Evolutionary conservation across 352 stramenopile species (phyloP), one percentile per base, ranked within the genome.

Genomic region (Phytophthora colocasiae): DNA sequence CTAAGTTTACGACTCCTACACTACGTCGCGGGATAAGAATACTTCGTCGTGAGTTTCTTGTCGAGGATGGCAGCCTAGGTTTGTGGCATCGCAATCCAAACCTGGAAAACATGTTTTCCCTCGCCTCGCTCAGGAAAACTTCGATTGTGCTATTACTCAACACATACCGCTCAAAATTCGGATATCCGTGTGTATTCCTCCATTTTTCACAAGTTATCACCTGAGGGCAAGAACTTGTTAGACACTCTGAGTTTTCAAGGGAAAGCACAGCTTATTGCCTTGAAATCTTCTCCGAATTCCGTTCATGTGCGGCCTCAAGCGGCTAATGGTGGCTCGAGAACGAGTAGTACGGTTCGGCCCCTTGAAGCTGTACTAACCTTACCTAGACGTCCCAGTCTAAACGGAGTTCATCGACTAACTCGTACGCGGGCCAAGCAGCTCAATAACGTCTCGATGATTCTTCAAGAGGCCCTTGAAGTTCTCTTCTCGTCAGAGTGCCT

Each of bases 401-500:
- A 41, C n/a, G n/a, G n/a, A 3, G 11, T 12, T 41, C 36, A 17
- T 17, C 4, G 8, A 40, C 0, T 40, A 40, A n/a, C 34, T 40
- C 34, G 12, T 41, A 41, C 36, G 11, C 17, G 12, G 11, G 19
- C 12, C 11, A 41, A 19, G 15, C 36, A 17, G 36, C 15, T 41
- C 12, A 19, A 41, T 17, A 17, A 41, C 15, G 6, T 19, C 1
- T 41, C 36, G 36, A 41, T 2, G 36, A 50, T 45, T 45, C 49
- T 56, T 17, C 32, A 19, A 22, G 32, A 46, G 11, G n/a, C 11
- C 6, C 49, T 56, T 17, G 17, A 56, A 43, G n/a, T 56, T n/a
- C 12, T 57, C 4, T 57, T 57, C 14, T 36, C 34, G 8, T 46
- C 49, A 2, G 49, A 57, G 49, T 45, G 17, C 7, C 49, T 56